Percentiles rank a stretch among this genome's conserved stretches.
Evolutionary conservation across 441 rosid species (phyloP).

Genomic region (Eutrema salsugineum): DNA sequence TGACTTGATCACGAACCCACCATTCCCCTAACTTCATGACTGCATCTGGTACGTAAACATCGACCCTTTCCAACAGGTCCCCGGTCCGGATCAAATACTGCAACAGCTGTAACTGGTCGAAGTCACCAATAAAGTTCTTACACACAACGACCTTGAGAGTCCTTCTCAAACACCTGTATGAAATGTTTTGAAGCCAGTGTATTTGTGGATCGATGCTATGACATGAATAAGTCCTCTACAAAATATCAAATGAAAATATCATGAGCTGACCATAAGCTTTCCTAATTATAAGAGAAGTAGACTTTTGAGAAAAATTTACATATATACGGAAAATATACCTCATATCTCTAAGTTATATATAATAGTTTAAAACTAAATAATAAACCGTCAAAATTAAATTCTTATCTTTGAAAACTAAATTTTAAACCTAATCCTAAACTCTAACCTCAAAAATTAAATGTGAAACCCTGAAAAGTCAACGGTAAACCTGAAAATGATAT

Average conservation of each 20-base stretch:
- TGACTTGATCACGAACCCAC: not conserved
- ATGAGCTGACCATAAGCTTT: too few species aligned
- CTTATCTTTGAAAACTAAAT: too few species aligned
- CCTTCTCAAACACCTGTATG: not conserved
- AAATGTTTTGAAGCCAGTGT: not conserved
- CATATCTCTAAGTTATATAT: too few species aligned
- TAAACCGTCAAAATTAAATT: too few species aligned
- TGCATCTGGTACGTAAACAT: not conserved
- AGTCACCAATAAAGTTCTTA: not conserved
- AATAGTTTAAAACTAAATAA: too few species aligned
- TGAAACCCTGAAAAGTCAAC: too few species aligned
- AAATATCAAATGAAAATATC: not conserved
- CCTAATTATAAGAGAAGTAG: too few species aligned
- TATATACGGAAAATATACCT: too few species aligned
- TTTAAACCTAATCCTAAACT: too few species aligned
- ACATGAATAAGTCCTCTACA: not conserved
- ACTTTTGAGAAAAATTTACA: too few species aligned
- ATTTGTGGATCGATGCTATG: not conserved
- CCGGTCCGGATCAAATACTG: not conserved
- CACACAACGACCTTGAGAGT: not conserved
- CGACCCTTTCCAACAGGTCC: not conserved
- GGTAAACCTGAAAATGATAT: too few species aligned
- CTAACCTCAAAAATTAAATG: too few species aligned
- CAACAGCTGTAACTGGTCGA: not conserved
- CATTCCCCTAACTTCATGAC: not conserved